Conservation (phyloP, 2,329 filamentous ascomycete genomes). For the Penicillium sumatraense region DNA sequence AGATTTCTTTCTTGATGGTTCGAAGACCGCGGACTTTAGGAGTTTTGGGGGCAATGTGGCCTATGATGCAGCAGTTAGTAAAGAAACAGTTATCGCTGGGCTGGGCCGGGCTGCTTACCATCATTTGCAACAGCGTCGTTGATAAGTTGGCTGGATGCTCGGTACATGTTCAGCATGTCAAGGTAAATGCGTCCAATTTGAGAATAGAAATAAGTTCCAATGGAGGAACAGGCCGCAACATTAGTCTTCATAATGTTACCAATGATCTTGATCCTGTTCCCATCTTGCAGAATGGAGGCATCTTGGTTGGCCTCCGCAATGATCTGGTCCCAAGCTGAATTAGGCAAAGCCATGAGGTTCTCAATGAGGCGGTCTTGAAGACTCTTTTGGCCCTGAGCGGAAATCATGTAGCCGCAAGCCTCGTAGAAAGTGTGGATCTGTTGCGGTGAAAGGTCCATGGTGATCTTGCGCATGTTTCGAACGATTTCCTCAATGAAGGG, state of each 20-base stretch:
- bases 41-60: conserved; percentile 94
- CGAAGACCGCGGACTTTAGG: conserved; percentile 92
- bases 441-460: conserved; percentile 90
- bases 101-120: conserved; percentile 64
- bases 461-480: conserved; percentile 92
- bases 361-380: conserved; percentile 89
- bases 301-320: conserved; percentile 86
- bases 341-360: conserved; percentile 92
- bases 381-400: conserved; percentile 92
- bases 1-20: conserved; percentile 98
- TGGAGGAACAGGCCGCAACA: conserved; percentile 95
- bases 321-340: conserved; percentile 93
- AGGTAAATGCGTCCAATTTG: conserved; percentile 97
- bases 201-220: conserved; percentile 96
- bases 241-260: conserved; percentile 99
- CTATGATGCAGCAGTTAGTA: conserved; percentile 48
- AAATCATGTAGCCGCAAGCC: conserved; percentile 98
- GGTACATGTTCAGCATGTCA: conserved; percentile 99
- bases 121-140: conserved; percentile 88
- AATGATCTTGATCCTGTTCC: conserved; percentile 96
- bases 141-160: conserved; percentile 93
- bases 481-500: conserved; percentile 99
- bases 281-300: conserved; percentile 84
- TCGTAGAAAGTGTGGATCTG: conserved; percentile 99
- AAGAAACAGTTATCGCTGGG: no score